A percentile compares a stretch with the other conserved stretches of the same genome.
Evolutionary conservation across 2,329 filamentous ascomycete species (phyloP).

Genomic region (Myriosclerotinia curreyana): DNA sequence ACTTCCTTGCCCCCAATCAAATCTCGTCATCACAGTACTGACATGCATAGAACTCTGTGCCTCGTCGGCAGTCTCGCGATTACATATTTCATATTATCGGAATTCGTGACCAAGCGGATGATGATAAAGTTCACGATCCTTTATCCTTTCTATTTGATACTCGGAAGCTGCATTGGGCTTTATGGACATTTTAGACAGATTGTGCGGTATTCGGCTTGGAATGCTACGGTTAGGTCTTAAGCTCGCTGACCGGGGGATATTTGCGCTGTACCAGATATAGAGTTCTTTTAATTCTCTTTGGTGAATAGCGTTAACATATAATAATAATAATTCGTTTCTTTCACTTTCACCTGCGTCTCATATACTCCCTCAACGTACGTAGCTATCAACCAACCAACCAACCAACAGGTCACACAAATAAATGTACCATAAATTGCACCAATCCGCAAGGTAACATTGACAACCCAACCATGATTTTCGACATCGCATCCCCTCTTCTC

Average conservation of each 20-base stretch:
- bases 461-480: too few relatives aligned
- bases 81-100: conserved; percentile 46
- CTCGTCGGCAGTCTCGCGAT: conserved; percentile 47
- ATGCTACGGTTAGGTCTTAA: conserved; percentile 42
- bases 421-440: too few relatives aligned
- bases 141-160: conserved; percentile 44
- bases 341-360: too few relatives aligned
- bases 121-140: conserved; percentile 45
- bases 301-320: not conserved
- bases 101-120: conserved; percentile 44
- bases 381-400: too few relatives aligned
- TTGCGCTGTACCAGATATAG: not conserved
- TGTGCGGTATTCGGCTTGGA: conserved; percentile 47
- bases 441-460: too few relatives aligned
- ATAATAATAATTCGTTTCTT: not conserved
- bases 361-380: too few relatives aligned
- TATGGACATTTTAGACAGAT: conserved; percentile 25
- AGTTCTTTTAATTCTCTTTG: not conserved
- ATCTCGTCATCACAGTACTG: too few relatives aligned
- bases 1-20: not conserved
- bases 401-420: too few relatives aligned
- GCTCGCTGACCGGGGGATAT: accelerated
- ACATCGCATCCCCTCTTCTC: too few relatives aligned
- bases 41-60: conserved; percentile 41
- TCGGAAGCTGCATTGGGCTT: conserved; percentile 13